Base-by-base conservation (phyloP, 805 yeast species). In the Lachancea cidri region DNA sequence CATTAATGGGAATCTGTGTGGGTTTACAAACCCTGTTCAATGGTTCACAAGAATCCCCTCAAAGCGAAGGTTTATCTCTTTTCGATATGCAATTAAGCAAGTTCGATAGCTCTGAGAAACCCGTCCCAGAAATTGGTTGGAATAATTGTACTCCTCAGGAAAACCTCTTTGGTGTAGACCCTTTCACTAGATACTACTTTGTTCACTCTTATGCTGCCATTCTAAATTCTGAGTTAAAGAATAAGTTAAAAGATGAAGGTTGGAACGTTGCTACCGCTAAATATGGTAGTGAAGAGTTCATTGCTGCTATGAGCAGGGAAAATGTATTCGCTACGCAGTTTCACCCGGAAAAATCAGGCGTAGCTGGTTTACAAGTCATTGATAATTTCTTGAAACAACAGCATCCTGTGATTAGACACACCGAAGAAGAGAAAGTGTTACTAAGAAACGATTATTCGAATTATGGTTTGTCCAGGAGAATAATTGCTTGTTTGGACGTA, bases 101-200 rank as follows among this genome's bases (percentile, higher is more conserved):
- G 54, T 93, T 93, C 57, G 53, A 66, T 4, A 66, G 65, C 11
- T 44, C 70, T 5, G 67, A 65, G 22, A 93, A 93, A 61, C 75
- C 96, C 9, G 98, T 93, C 5, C 99, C 99, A 1, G 89, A 86
- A 52, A 91, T 93, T 48, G 99, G 99, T 15, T 93, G 99, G 99
- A 91, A 88, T 59, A 72, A 76, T 35, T 53, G 61, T 2, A 42
- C 57, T 1, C 47, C 57, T 6, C 58, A 55, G 35, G 54, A 49
- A 20, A 46, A 53, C 6, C 44, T 65, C 6, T 91, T 70, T 59
- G 83, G 85, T 2, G 65, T 93, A 38, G 76, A 78, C 47, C 80
- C 83, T 19, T 66, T 65, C 35, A 74, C 76, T 50, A 83, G 86
- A 59, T 93, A 86, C 65, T 93, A 93, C 65, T 93, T 87, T 67